Evolutionary conservation across 2,329 filamentous ascomycete species (phyloP), one percentile per base, ranked within the genome.

Genomic region (Aspergillus aculeatinus): DNA sequence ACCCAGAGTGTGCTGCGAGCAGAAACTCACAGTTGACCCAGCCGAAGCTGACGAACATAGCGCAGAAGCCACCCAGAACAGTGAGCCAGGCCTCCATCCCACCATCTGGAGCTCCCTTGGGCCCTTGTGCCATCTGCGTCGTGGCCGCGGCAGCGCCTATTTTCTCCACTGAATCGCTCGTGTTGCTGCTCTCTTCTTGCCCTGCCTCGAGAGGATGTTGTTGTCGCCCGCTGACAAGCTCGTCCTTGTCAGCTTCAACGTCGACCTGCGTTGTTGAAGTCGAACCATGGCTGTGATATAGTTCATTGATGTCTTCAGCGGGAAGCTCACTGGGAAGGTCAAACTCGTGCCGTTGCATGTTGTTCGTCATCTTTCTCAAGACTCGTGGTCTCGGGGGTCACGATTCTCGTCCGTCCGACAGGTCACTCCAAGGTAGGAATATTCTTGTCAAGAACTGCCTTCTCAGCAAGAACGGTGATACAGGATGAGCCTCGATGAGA

Each of bases 1-100:
- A 21, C 21, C 21, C 21, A 21, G 21, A 21, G 21, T 21, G 21
- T 21, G 21, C 21, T 21, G 21, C 21, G 21, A 21, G 21, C 21
- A 7, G 2, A 1, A 44, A 63, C 68, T 74, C 73, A 75, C 79
- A 80, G 57, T 80, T 81, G 58, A 81, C 80, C 78, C 79, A 83
- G 23, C 81, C 81, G 68, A 82, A 83, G 63, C 76, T 80, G 57
- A 77, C 77, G 64, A 83, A 83, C 51, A 82, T 63, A 55, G 74
- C 76, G 29, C 74, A 78, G 67, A 77, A 81, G 0, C 72, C 77
- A 31, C 81, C 82, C 1, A 79, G 65, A 64, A 88, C 84, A 1
- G 82, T 81, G 42, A 68, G 57, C 73, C 73, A 76, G 48, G 73
- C 73, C n/a, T 67, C 53, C 5, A 65, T 14, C 3, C 73, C 73